phyloP scores from a whole-genome alignment of 176 grass and related monocot genomes.

The Oryza nivara region DNA sequence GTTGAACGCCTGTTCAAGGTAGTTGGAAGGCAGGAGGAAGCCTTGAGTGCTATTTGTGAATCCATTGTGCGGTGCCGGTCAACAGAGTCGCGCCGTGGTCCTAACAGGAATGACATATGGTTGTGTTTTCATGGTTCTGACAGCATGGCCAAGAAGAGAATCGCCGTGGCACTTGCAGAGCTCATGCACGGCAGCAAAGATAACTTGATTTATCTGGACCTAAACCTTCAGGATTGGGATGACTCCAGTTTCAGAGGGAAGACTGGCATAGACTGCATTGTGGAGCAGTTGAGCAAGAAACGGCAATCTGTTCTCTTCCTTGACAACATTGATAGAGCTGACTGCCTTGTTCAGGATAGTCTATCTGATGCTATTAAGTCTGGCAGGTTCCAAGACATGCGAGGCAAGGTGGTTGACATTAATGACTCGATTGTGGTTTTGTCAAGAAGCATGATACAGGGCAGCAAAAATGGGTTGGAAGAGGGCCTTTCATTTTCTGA shows the following conservation, averaged over 20 bases:
- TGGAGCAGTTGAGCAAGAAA: constrained; percentile 71
- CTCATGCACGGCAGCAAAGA: constrained; percentile 61
- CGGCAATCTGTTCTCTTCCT: constrained; percentile 69
- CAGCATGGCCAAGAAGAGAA: constrained; percentile 64
- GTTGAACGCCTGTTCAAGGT: constrained; percentile 62
- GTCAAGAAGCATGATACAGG: constrained; percentile 47
- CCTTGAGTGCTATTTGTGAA: constrained; percentile 58
- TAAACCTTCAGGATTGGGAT: constrained; percentile 52
- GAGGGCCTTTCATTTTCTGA: constrained; percentile 57
- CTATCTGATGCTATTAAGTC: constrained; percentile 53
- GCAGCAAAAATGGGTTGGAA: constrained; percentile 35
- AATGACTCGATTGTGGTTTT: constrained; percentile 70
- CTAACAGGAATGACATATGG: constrained; percentile 75
- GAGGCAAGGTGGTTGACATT: constrained; percentile 55
- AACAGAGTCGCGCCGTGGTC: constrained; percentile 44
- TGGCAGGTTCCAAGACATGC: constrained; percentile 64
- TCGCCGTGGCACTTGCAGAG: constrained; percentile 72
- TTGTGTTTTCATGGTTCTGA: constrained; percentile 82
- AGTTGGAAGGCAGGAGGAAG: constrained; percentile 90
- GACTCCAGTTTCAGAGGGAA: constrained; percentile 67
- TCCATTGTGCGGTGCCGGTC: constrained; percentile 50
- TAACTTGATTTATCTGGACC: constrained; percentile 73
- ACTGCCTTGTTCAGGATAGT: constrained; percentile 61
- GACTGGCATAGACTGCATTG: constrained; percentile 68
- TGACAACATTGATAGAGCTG: constrained; percentile 77